Evolutionary conservation across 495 filamentous ascomycete species (phyloP), one percentile per base, ranked within the genome.

Genomic region (Penicillium cinerascens): DNA sequence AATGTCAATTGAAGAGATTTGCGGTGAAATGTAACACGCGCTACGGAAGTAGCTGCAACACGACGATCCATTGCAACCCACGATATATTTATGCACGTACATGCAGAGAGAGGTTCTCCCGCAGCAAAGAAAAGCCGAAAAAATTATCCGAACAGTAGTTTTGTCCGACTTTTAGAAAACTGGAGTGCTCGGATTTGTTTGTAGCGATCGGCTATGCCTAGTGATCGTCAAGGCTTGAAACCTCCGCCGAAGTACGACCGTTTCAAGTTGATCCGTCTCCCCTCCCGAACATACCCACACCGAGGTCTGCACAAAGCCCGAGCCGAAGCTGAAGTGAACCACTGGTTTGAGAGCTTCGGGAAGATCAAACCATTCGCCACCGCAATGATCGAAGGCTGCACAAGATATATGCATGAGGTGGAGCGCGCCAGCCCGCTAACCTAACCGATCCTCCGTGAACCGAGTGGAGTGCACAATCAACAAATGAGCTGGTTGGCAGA

Each of bases 221-320:
- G n/a, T n/a, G 58, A 61, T 57, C 53, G 33, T 18, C 55, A 22
- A 40, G 6, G 10, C 46, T 27, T 63, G 60, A 63, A 63, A 63
- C 60, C 46, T 26, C 56, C 56, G 60, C 60, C 50, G 37, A 51
- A 51, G 27, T 49, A 49, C 50, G 56, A 47, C 47, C 49, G 60
- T 63, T 63, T 63, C 60, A 63, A 39, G 38, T 51, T 50, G 37
- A 54, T 23, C 18, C 42, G 26, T 35, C 17, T 5, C 46, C 33
- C 27, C 40, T 9, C 26, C 8, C 15, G 18, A 33, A 22, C 23
- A n/a, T n/a, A 17, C 21, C 25, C 36, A 20, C 35, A 47, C 18
- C 13, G 17, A 20, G 27, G 26, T 29, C 1, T 29, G 26, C 26
- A 2, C 22, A 23, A 16, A 21, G 21, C 25, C 27, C 29, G 44